Evolutionary conservation across 305 asterid genomes (phyloP).

Genomic region (Solanum chacoense): DNA sequence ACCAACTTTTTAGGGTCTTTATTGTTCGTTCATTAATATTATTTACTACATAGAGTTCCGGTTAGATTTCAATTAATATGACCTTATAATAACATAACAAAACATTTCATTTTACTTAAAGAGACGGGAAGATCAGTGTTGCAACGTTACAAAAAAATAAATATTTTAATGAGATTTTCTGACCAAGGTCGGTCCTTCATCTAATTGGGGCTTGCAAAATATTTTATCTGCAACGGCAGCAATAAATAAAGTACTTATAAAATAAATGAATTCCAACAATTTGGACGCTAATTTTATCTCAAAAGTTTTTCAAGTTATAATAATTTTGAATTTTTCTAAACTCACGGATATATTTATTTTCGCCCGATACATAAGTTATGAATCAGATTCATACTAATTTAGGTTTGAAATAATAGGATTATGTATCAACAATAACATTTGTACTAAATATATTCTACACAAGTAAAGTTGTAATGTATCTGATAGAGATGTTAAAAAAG

Average conservation of each 20-base stretch:
- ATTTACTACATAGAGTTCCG: background rate
- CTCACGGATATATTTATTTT: too few species aligned
- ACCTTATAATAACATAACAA: background rate
- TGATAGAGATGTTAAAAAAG: too few species aligned
- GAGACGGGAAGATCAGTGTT: background rate
- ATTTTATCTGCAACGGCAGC: background rate
- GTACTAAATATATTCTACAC: too few species aligned
- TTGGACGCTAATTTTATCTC: background rate
- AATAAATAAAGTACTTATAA: background rate
- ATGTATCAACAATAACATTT: too few species aligned
- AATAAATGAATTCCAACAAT: background rate
- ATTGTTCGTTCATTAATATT: background rate
- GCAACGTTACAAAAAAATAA: background rate
- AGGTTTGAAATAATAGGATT: background rate
- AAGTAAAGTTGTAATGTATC: too few species aligned
- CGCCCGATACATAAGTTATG: background rate
- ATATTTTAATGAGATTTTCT: background rate
- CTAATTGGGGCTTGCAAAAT: background rate
- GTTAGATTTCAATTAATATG: background rate
- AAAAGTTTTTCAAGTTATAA: too few species aligned
- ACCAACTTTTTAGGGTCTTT: background rate
- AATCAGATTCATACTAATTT: background rate
- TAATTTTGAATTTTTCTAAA: too few species aligned
- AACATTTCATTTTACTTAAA: background rate
- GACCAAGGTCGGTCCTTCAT: background rate